Evolutionary conservation across 148 eudicot species (phyloP), one percentile per base, ranked within the genome.

Genomic region (Fagopyrum homotropicum): DNA sequence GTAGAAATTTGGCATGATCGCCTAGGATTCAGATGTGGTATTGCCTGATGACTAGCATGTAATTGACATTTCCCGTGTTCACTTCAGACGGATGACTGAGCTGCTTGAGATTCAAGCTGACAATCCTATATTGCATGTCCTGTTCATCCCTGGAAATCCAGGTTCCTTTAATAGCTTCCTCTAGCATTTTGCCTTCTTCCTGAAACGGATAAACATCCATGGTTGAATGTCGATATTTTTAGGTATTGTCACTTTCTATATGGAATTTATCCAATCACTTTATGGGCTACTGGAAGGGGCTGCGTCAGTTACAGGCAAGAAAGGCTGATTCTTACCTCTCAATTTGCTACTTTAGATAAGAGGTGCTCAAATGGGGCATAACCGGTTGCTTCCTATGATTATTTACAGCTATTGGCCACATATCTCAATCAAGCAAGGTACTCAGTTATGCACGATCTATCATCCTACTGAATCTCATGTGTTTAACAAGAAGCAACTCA

Each of bases 71-170:
- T 22, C 26, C 26, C 26, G 26, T 22, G 26, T 22, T 22, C 26
- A 22, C 26, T 22, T 75, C 77, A 93, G 98, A 75, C 85, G 75
- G 72, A 88, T 83, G 83, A 87, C 89, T 11, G 97, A 93, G 72
- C 49, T 93, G 80, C 76, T 91, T 57, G 97, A 94, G 82, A 88
- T 91, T 82, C 82, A 56, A 59, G 87, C 95, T 45, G 76, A 73
- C 40, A 79, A 83, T 75, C 97, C 98, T 45, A 80, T 49, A 73
- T 71, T 87, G 54, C 91, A 94, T 75, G 84, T 93, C 69, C 22
- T 93, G 68, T 84, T 93, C 80, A 82, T 93, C 82, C 93, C 98
- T 79, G 93, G 98, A 77, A 89, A 93, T 87, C 98, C 98, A 85
- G 97, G 98, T 93, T 76, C 49, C 51, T 72, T 22, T 57, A 66